These are phyloP conservation scores for Starmerella stigmatis DNA, from an alignment of 805 yeast genomes.

Conservation along the genomic window DNA sequence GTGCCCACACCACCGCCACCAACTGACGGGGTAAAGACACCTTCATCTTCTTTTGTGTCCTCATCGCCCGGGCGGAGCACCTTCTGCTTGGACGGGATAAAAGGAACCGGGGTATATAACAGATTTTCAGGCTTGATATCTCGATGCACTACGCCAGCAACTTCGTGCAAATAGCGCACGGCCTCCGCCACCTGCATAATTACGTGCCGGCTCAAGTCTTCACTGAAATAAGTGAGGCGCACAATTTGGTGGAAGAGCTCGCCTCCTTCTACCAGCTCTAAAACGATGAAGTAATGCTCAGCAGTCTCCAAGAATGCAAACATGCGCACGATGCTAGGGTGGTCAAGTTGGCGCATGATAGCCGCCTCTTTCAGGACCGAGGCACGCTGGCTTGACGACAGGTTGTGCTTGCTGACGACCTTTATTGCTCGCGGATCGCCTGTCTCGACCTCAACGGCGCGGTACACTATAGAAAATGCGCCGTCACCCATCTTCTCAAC, in stretches of 20 bases:
- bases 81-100: slow-evolving; percentile 32
- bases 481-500: slow-evolving; percentile 50
- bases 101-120: slow-evolving; percentile 48
- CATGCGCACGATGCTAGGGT: slow-evolving; percentile 50
- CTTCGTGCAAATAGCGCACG: slow-evolving; percentile 59
- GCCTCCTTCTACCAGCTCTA: slow-evolving; percentile 67
- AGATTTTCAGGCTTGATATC: slow-evolving; percentile 77
- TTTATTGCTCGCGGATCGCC: slow-evolving; percentile 58
- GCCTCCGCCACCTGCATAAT: slow-evolving; percentile 63
- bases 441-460: slow-evolving; percentile 44
- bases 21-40: slow-evolving; percentile 61
- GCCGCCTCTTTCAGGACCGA: slow-evolving; percentile 57
- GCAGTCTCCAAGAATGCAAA: slow-evolving; percentile 43
- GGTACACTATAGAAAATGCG: slow-evolving; percentile 79
- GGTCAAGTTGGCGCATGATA: slow-evolving; percentile 56
- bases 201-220: slow-evolving; percentile 60
- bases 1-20: slow-evolving; percentile 91
- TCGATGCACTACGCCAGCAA: slow-evolving; percentile 61
- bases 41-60: slow-evolving; percentile 64
- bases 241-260: slow-evolving; percentile 74
- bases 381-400: slow-evolving; percentile 32
- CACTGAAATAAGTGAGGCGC: slow-evolving; percentile 64
- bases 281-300: slow-evolving; percentile 48
- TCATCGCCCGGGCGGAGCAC: slow-evolving; percentile 35
- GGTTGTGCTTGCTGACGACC: slow-evolving; percentile 52